phyloP scores from a whole-genome alignment of 345 rosid genomes.

The Acer campestre region DNA sequence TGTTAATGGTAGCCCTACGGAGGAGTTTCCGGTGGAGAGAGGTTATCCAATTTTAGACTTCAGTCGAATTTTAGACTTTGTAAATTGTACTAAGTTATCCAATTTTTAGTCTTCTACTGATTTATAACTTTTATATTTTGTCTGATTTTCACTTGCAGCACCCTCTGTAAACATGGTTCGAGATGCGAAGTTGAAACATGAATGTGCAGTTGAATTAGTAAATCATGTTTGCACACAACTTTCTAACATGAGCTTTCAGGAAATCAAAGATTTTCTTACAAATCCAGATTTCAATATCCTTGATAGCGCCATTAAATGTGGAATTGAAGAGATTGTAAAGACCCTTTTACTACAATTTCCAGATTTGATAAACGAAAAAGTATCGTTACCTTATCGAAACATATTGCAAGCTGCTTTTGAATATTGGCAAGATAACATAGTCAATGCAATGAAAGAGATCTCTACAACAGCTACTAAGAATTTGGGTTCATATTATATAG shows the following conservation, averaged over 20 bases:
- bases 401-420: not conserved
- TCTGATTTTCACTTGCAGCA: not conserved
- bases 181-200: slow-evolving; percentile 2
- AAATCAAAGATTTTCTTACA: not conserved
- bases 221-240: not conserved
- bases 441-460: not conserved
- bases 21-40: too few relatives aligned
- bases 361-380: not conserved
- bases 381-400: not conserved
- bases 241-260: not conserved
- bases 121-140: too few relatives aligned
- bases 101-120: too few relatives aligned
- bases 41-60: too few relatives aligned
- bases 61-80: too few relatives aligned
- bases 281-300: too few relatives aligned
- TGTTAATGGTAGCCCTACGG: too few relatives aligned
- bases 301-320: too few relatives aligned
- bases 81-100: too few relatives aligned
- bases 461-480: too few relatives aligned
- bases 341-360: not conserved
- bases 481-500: not conserved
- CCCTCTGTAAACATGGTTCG: not conserved
- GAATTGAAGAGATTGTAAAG: too few relatives aligned
- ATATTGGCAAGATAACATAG: slow-evolving; percentile 13
- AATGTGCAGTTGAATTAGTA: not conserved